phyloP scores from a whole-genome alignment of 2,329 filamentous ascomycete genomes.

The Xylaria sp. region DNA sequence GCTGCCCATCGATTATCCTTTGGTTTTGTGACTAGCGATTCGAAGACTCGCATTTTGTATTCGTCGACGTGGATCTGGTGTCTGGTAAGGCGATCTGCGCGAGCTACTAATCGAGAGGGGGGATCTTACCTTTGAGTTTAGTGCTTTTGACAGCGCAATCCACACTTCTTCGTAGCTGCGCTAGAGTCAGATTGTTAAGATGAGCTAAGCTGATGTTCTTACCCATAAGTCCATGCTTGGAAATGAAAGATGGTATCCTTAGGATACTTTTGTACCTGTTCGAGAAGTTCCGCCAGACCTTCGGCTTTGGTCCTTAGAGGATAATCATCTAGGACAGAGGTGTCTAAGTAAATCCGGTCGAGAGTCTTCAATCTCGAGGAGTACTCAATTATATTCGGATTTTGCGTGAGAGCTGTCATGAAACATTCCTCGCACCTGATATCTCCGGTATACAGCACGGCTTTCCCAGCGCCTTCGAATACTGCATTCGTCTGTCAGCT shows the following conservation, averaged over 20 bases:
- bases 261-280: slow-evolving; percentile 75
- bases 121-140: slow-evolving; percentile 68
- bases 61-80: slow-evolving; percentile 81
- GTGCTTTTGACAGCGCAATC: slow-evolving; percentile 78
- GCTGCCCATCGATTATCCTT: slow-evolving; percentile 54
- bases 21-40: slow-evolving; percentile 64
- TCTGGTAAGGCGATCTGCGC: slow-evolving; percentile 19
- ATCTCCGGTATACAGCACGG: slow-evolving; percentile 89
- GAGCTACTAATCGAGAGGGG: not conserved
- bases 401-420: slow-evolving; percentile 76
- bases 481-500: slow-evolving; percentile 55
- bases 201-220: slow-evolving; percentile 19
- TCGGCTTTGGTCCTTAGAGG: slow-evolving; percentile 74
- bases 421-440: slow-evolving; percentile 89
- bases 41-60: slow-evolving; percentile 81
- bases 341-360: slow-evolving; percentile 90
- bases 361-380: slow-evolving; percentile 72
- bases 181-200: slow-evolving; percentile 2
- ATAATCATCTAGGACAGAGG: slow-evolving; percentile 71
- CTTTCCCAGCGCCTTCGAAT: slow-evolving; percentile 77
- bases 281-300: slow-evolving; percentile 78
- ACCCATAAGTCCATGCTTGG: slow-evolving; percentile 87
- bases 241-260: slow-evolving; percentile 83
- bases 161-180: slow-evolving; percentile 86
- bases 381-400: slow-evolving; percentile 81